Conservation (phyloP, 1,284 basidiomycete genomes). For the Naganishia albida region DNA sequence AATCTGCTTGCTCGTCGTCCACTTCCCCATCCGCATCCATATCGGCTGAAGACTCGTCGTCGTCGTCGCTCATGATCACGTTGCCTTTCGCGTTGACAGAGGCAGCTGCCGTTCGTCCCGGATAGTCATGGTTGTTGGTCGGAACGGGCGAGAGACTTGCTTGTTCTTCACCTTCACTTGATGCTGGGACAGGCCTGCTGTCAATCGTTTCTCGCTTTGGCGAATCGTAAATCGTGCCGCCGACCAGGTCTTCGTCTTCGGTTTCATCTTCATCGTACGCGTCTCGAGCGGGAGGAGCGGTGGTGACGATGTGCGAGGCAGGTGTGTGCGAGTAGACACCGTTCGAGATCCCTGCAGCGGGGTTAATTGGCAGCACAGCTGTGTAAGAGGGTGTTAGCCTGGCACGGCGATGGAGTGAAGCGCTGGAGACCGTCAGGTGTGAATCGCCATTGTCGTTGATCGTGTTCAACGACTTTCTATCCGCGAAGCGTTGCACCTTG, state of each 20-base stretch:
- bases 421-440: not conserved
- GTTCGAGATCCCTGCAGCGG: not conserved
- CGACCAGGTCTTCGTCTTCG: conserved; percentile 23
- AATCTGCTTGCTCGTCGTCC: conserved; percentile 34
- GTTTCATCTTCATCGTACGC: conserved; percentile 26
- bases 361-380: conserved; percentile 9
- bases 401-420: not conserved
- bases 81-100: conserved; percentile 2
- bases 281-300: not conserved
- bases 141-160: conserved; percentile 12
- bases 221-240: conserved; percentile 25
- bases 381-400: not conserved
- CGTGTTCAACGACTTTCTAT: conserved; percentile 14
- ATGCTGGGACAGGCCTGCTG: not conserved
- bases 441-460: not conserved
- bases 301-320: conserved; percentile 22
- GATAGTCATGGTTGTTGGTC: conserved; percentile 13
- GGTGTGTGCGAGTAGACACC: conserved; percentile 19
- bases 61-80: conserved; percentile 19
- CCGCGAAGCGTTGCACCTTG: not conserved
- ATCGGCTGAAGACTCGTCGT: conserved; percentile 6
- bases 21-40: conserved; percentile 18
- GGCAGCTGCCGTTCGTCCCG: not conserved
- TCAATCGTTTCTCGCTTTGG: conserved; percentile 9
- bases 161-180: not conserved